Evolutionary conservation across 495 filamentous ascomycete species (phyloP).

Genomic region (Penicillium dipodomyicola): DNA sequence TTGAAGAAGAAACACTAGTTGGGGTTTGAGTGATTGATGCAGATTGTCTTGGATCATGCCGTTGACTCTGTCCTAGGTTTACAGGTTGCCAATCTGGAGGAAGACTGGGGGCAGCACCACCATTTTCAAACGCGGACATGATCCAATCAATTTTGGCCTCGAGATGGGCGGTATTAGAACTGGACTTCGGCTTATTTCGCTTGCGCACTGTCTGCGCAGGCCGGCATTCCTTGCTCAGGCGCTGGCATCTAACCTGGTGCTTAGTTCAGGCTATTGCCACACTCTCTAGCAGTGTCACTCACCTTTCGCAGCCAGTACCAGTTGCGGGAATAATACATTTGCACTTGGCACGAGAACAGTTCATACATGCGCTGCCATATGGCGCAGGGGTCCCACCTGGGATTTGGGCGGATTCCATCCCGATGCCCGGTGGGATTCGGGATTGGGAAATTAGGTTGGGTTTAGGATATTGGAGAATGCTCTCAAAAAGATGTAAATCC

Average conservation of each 20-base stretch:
- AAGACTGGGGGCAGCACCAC: constrained; percentile 13
- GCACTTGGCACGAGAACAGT: constrained; percentile 56
- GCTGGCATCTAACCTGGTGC: constrained; percentile 43
- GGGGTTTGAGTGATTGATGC: not conserved
- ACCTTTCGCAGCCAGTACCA: constrained; percentile 49
- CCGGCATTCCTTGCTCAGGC: constrained; percentile 46
- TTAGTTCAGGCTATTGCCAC: not conserved
- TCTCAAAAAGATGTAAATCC: not conserved
- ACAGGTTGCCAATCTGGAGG: constrained; percentile 18
- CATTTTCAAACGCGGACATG: constrained; percentile 41
- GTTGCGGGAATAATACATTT: constrained; percentile 46
- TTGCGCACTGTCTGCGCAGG: constrained; percentile 35
- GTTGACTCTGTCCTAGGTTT: constrained; percentile 10
- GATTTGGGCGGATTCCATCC: constrained; percentile 18
- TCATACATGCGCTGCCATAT: constrained; percentile 52
- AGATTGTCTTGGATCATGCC: constrained; percentile 4
- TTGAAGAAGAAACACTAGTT: constrained; percentile 17
- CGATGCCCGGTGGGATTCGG: constrained; percentile 23
- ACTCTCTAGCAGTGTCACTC: constrained; percentile 7
- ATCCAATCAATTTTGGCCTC: constrained; percentile 54
- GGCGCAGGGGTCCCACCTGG: constrained; percentile 28
- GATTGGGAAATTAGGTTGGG: constrained; percentile 5
- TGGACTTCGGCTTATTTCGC: constrained; percentile 27
- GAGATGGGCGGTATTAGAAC: constrained; percentile 38
- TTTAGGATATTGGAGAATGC: not conserved